A percentile compares a stretch with the other conserved stretches of the same genome.
These are phyloP conservation scores for Tephrocybe sp. DNA, from an alignment of 768 basidiomycete genomes.

Conservation along the genomic window DNA sequence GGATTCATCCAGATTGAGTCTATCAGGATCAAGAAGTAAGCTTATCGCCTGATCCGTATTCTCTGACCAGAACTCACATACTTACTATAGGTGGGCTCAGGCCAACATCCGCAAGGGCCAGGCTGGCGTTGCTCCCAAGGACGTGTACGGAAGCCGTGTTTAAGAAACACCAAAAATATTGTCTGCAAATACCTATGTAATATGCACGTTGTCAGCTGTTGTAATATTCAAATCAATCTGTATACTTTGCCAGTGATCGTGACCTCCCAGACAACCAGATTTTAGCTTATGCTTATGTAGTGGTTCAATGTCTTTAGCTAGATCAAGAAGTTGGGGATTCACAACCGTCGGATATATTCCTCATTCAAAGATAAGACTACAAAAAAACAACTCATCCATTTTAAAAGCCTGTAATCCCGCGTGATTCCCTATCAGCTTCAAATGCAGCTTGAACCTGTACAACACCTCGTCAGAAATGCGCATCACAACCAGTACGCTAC, in stretches of 20 bases:
- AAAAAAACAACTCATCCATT: not conserved
- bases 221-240: too few relatives aligned
- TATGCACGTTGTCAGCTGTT: too few relatives aligned
- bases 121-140: slow-evolving; percentile 69
- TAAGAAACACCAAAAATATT: slow-evolving; percentile 20
- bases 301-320: too few relatives aligned
- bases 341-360: too few relatives aligned
- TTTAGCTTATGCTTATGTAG: too few relatives aligned
- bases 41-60: slow-evolving; percentile 9
- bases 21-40: slow-evolving; percentile 95
- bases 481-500: slow-evolving; percentile 11
- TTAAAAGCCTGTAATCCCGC: not conserved
- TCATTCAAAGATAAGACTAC: too few relatives aligned
- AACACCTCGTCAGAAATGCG: not conserved
- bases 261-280: too few relatives aligned
- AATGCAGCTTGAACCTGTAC: slow-evolving; percentile 24
- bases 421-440: slow-evolving; percentile 5
- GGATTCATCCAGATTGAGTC: slow-evolving; percentile 98
- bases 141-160: slow-evolving; percentile 72
- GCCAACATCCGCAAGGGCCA: slow-evolving; percentile 85
- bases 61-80: slow-evolving; percentile 5
- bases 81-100: slow-evolving; percentile 69
- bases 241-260: too few relatives aligned
- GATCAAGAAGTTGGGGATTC: too few relatives aligned
- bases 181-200: not conserved